Evolutionary conservation across 2,329 filamentous ascomycete genomes (phyloP), one percentile per base, ranked within the genome.

Genomic region (Neophaeococcomyces aloes): DNA sequence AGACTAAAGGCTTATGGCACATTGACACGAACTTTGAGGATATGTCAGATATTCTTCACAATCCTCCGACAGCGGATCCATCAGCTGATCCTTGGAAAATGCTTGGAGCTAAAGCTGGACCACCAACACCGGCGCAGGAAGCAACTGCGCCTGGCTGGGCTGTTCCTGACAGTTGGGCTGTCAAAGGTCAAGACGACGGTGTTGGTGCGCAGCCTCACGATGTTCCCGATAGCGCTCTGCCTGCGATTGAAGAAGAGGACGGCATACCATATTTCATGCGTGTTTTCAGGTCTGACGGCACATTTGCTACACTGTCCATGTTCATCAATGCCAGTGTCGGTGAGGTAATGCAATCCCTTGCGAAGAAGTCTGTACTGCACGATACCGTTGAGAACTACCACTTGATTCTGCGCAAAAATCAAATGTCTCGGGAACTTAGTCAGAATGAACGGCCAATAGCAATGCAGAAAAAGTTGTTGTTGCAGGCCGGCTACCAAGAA

Each of bases 101-200:
- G 65, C 23, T 27, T 27, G 23, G 23, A 10, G 23, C 63, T 11
- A 60, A 59, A 17, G 53, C 54, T 18, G 7, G 33, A 13, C 53
- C 60, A 31, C 41, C 49, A 23, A 54, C 47, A 13, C 59, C 62
- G 19, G 50, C 56, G 17, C 61, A 65, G 25, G 60, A 61, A 17
- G 47, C 56, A 29, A 62, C 66, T 38, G 64, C 60, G 30, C 79
- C 80, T 1, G 77, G 78, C 3, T 98, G 89, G 89, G 85, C 93
- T 61, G 88, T 88, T 3, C 89, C 91, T 1, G 89, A 96, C 61
- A 95, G 88, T 60, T 98, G 91, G 91, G 87, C 85, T 39, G 89
- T 96, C 19, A 85, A 84, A 53, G 80, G 79, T 46, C 65, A 68
- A 30, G 56, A 57, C 30, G 65, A 67, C 18, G 63, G 66, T 32